These are phyloP conservation scores for Phaffia rhodozyma DNA, from an alignment of 1,284 basidiomycete genomes.

Conservation along the genomic window DNA sequence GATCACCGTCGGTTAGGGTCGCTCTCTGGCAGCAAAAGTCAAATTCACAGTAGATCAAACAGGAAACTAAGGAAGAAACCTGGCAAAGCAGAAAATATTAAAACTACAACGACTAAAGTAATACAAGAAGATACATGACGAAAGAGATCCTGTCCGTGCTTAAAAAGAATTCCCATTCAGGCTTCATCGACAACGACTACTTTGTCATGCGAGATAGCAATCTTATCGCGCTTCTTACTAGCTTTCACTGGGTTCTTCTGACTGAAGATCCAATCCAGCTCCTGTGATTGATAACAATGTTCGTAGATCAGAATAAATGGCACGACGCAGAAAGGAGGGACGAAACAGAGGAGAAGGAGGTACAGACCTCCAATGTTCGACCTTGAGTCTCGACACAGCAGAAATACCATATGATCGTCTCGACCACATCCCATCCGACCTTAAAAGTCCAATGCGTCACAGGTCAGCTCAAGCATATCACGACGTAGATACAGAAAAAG, in stretches of 20 bases:
- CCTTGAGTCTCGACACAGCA: constrained; percentile 35
- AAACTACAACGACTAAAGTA: too few relatives aligned
- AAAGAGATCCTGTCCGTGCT: too few relatives aligned
- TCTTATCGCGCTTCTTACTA: constrained; percentile 27
- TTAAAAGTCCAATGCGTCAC: too few relatives aligned
- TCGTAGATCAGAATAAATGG: constrained; percentile 10
- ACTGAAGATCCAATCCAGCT: constrained; percentile 35
- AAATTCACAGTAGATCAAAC: too few relatives aligned
- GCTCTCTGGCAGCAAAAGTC: too few relatives aligned
- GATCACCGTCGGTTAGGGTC: too few relatives aligned
- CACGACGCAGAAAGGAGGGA: neutral
- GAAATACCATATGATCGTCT: constrained; percentile 33
- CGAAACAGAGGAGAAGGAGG: neutral
- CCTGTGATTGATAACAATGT: constrained; percentile 24
- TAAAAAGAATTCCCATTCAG: too few relatives aligned
- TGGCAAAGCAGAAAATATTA: too few relatives aligned
- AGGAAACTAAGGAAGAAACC: too few relatives aligned
- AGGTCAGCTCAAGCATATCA: too few relatives aligned
- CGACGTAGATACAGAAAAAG: too few relatives aligned
- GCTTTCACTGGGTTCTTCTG: constrained; percentile 33
- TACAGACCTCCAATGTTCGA: constrained; percentile 3
- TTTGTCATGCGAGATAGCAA: constrained; percentile 22
- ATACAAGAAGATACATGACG: too few relatives aligned
- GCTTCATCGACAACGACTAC: constrained; percentile 18
- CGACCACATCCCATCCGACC: constrained; percentile 31